Conservation (phyloP, 768 basidiomycete genomes). For the Tylopilus rubrobrunneus region DNA sequence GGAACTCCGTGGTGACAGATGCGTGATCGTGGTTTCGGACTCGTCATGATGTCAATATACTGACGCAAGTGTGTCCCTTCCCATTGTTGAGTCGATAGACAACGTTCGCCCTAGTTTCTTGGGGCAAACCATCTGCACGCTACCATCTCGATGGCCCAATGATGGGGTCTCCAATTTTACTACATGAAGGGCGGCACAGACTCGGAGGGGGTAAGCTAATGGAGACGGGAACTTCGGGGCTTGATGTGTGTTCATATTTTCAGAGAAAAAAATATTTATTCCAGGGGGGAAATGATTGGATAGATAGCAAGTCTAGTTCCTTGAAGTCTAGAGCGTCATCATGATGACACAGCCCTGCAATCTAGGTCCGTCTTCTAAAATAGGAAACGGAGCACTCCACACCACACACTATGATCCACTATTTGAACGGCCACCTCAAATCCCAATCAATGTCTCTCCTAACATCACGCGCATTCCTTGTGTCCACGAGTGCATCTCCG, state of each 20-base stretch:
- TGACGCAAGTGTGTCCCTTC: not conserved
- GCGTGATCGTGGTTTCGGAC: not conserved
- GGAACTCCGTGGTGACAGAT: not conserved
- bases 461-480: conserved; percentile 5
- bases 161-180: too few relatives aligned
- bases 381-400: conserved; percentile 20
- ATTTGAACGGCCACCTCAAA: conserved; percentile 20
- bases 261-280: not conserved
- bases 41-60: not conserved
- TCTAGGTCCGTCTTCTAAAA: conserved; percentile 21
- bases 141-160: too few relatives aligned
- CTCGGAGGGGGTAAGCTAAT: too few relatives aligned
- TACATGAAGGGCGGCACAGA: too few relatives aligned
- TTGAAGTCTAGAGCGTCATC: conserved; percentile 18
- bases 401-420: conserved; percentile 23
- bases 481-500: not conserved
- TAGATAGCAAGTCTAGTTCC: not conserved
- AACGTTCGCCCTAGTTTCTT: too few relatives aligned
- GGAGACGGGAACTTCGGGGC: too few relatives aligned
- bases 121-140: too few relatives aligned
- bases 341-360: conserved; percentile 7
- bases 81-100: too few relatives aligned
- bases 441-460: conserved; percentile 10
- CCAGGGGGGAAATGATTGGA: conserved; percentile 2
- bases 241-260: not conserved